Evolutionary conservation across 2,329 filamentous ascomycete genomes (phyloP).

Genomic region (Biscogniauxia sp.): DNA sequence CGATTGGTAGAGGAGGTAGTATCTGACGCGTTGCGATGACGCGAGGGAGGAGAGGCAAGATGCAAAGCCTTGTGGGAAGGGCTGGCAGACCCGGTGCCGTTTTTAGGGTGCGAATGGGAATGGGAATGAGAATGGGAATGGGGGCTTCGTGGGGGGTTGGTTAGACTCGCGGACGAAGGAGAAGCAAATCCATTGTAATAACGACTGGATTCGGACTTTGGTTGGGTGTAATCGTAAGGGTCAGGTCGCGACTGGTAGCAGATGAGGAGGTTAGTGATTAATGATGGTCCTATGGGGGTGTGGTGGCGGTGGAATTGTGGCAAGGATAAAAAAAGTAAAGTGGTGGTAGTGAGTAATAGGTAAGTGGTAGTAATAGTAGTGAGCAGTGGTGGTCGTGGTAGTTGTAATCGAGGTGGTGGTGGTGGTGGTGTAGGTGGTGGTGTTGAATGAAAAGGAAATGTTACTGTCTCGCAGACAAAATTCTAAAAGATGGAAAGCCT

Average conservation of each 20-base stretch:
- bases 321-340: slow-evolving; percentile 2
- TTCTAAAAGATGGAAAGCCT: background rate
- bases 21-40: slow-evolving; percentile 28
- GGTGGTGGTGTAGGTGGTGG: slow-evolving; percentile 4
- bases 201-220: slow-evolving; percentile 36
- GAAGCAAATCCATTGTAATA: slow-evolving; percentile 33
- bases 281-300: background rate
- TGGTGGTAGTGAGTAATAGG: slow-evolving; percentile 1
- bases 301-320: background rate
- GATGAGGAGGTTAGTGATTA: slow-evolving; percentile 12
- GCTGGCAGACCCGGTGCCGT: slow-evolving; percentile 30
- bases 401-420: background rate
- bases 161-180: slow-evolving; percentile 29
- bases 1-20: slow-evolving; percentile 23
- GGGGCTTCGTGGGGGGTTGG: slow-evolving; percentile 28
- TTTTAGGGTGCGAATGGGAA: slow-evolving; percentile 34
- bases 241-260: slow-evolving; percentile 36
- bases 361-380: too few relatives aligned
- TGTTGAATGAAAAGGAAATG: slow-evolving; percentile 15
- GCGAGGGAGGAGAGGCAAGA: slow-evolving; percentile 31
- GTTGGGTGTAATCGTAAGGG: slow-evolving; percentile 38
- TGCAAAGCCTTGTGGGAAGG: slow-evolving; percentile 31
- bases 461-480: background rate
- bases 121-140: slow-evolving; percentile 34
- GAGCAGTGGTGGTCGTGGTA: too few relatives aligned